phyloP scores from a whole-genome alignment of 768 basidiomycete genomes.

The Pisolithus microcarpus region DNA sequence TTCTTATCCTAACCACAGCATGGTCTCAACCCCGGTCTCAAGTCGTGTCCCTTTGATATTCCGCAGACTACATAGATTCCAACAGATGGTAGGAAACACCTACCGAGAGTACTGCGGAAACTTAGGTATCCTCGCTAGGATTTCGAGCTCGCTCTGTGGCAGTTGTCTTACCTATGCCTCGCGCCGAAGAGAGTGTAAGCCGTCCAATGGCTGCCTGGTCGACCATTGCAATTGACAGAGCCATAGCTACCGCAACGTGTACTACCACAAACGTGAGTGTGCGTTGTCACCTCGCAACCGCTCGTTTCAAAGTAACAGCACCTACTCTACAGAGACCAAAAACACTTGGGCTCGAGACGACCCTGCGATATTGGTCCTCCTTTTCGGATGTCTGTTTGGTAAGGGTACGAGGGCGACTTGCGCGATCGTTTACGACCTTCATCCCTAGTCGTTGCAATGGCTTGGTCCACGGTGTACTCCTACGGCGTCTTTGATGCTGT shows the following conservation, averaged over 20 bases:
- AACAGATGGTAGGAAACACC: slow-evolving; percentile 65
- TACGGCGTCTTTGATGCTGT: slow-evolving; percentile 50
- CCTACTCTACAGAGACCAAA: slow-evolving; percentile 69
- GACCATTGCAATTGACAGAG: slow-evolving; percentile 9
- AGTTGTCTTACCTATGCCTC: slow-evolving; percentile 87
- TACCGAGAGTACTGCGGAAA: not conserved
- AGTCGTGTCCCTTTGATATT: slow-evolving; percentile 75
- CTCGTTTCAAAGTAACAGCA: not conserved
- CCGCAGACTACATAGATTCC: slow-evolving; percentile 68
- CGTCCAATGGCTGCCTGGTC: not conserved
- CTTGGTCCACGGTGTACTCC: slow-evolving; percentile 83
- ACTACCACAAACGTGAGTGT: slow-evolving; percentile 88
- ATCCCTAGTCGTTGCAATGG: slow-evolving; percentile 62
- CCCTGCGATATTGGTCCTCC: slow-evolving; percentile 87
- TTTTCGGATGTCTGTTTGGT: slow-evolving; percentile 75
- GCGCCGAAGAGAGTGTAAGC: slow-evolving; percentile 86
- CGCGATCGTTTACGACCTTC: not conserved
- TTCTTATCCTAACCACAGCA: slow-evolving; percentile 15
- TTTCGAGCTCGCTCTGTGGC: slow-evolving; percentile 95
- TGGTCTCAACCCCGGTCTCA: slow-evolving; percentile 16
- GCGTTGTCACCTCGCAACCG: not conserved
- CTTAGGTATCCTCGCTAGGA: slow-evolving; percentile 47
- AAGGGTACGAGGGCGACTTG: not conserved
- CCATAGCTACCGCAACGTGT: slow-evolving; percentile 85
- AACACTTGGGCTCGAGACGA: slow-evolving; percentile 98